A percentile compares a stretch with the other conserved stretches of the same genome.
phyloP scores from a whole-genome alignment of 257 asterid species.

The Apocynum venetum region DNA sequence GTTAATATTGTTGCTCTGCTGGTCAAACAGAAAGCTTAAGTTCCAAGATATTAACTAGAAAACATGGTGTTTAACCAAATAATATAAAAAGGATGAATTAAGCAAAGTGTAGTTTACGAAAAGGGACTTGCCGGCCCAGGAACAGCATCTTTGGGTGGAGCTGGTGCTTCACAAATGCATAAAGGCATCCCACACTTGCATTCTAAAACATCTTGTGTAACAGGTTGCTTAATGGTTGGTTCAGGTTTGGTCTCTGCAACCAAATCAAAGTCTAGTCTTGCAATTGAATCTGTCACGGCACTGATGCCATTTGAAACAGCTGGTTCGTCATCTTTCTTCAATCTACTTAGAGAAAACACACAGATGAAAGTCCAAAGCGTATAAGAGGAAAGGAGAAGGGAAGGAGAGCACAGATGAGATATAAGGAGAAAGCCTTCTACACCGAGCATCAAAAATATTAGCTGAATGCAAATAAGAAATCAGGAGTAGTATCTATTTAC shows the following conservation, averaged over 20 bases:
- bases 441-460: too few relatives aligned
- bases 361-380: constrained; percentile 4
- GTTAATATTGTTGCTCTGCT: constrained; percentile 49
- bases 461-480: too few relatives aligned
- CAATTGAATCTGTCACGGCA: constrained; percentile 54
- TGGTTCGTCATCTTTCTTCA: constrained; percentile 42
- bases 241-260: constrained; percentile 43
- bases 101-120: constrained; percentile 8
- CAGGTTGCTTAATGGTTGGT: constrained; percentile 34
- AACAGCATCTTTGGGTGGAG: constrained; percentile 44
- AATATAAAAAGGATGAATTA: neutral
- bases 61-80: constrained; percentile 9
- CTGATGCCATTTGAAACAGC: constrained; percentile 53
- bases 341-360: constrained; percentile 29
- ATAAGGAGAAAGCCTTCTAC: too few relatives aligned
- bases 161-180: constrained; percentile 94
- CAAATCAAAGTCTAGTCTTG: constrained; percentile 59
- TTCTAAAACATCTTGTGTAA: constrained; percentile 40
- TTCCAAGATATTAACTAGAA: constrained; percentile 16
- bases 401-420: too few relatives aligned
- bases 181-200: constrained; percentile 99
- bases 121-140: constrained; percentile 45
- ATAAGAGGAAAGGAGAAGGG: neutral
- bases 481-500: too few relatives aligned
- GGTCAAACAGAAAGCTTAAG: constrained; percentile 28